Evolutionary conservation across 257 asterid species (phyloP), one percentile per base, ranked within the genome.

Genomic region (Nicotiana attenuata): DNA sequence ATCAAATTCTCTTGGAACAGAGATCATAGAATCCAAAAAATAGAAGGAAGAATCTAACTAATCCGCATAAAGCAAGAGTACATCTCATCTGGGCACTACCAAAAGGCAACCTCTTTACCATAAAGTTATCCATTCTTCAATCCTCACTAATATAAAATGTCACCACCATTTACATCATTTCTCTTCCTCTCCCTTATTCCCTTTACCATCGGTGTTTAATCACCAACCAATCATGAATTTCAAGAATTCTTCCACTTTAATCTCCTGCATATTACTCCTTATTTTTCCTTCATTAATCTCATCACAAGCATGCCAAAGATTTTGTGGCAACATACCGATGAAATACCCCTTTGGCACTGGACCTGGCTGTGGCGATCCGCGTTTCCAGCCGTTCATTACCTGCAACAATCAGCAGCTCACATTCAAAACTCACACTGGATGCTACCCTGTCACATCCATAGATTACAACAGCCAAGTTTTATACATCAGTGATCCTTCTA

Each of bases 301-400:
- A 28, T 85, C 91, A 50, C 97, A 92, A 84, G 47, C 93, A 71
- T 94, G 97, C 83, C 91, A 87, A 52, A 95, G 76, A 26, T 66
- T 87, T 69, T 95, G 98, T 33, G 97, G 97, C 45, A 80, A 76
- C 3, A 82, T 90, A 88, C 91, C 87, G 26, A 85, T 93, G 83
- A 92, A 86, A 84, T 92, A 93, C 29, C 97, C 97, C 8, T 93
- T 90, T 41, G 97, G 98, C 68, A 86, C 92, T 0, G 97, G 91
- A 15, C 86, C 90, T 4, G 98, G 97, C 26, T 95, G 98, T 71
- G 98, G 99, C 13, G 91, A 90, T 78, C 94, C 90, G 0, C 92
- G 96, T 63, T 92, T 93, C 89, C 91, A 88, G 11, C 89, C 93
- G 1, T 88, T 87, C 76, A 85, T 93, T n/a, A 68, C 86, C 17